Conservation (phyloP, 176 grass and related monocot species). For the Hsuehochloa calcarea region DNA sequence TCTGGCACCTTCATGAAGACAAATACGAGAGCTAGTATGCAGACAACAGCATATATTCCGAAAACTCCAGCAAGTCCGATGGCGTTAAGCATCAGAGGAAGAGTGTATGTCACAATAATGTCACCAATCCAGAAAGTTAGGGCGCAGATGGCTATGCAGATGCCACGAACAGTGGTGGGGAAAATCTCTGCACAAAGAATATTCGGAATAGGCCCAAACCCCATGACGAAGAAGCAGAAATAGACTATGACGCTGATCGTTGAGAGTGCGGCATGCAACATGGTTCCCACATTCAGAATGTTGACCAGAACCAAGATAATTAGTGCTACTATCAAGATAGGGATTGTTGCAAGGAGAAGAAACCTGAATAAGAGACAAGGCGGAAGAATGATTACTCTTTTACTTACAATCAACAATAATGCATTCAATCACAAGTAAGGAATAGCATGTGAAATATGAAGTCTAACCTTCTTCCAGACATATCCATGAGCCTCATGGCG, state of each 20-base stretch:
- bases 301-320: conserved; percentile 73
- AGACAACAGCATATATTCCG: conserved; percentile 75
- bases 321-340: conserved; percentile 68
- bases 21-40: conserved; percentile 59
- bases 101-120: conserved; percentile 86
- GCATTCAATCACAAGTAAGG: not conserved
- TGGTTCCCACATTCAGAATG: conserved; percentile 60
- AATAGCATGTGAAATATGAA: conserved; percentile 5
- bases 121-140: conserved; percentile 78
- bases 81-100: conserved; percentile 73
- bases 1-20: conserved; percentile 88
- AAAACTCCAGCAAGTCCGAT: conserved; percentile 89
- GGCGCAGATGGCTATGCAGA: conserved; percentile 88
- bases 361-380: conserved; percentile 59
- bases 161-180: conserved; percentile 78
- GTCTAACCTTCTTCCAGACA: conserved; percentile 91
- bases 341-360: conserved; percentile 83
- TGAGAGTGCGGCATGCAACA: conserved; percentile 75
- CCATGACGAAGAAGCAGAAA: conserved; percentile 97
- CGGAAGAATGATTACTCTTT: conserved; percentile 8
- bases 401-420: not conserved
- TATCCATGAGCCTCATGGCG: conserved; percentile 98
- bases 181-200: conserved; percentile 97
- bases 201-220: conserved; percentile 86
- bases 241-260: conserved; percentile 75